Percentiles rank a stretch among this genome's conserved stretches.
Conservation (phyloP, 805 yeast genomes). For the Blastobotrys chiropterorum region DNA sequence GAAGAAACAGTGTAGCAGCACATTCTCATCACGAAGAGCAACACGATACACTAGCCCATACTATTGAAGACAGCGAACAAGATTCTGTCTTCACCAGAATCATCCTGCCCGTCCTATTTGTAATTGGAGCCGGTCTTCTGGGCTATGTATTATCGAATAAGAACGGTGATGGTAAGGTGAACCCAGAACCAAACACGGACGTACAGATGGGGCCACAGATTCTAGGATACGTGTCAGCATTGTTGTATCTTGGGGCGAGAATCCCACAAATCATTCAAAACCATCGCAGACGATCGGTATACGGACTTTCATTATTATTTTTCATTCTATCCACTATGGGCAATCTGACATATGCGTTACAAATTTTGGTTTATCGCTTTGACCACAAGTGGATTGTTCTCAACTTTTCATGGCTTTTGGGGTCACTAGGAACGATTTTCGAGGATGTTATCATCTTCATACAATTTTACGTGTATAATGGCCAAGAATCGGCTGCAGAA, state of each 20-base stretch:
- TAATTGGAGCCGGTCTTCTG: constrained; percentile 52
- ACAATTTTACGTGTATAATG: constrained; percentile 60
- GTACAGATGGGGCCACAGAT: constrained; percentile 51
- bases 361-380: constrained; percentile 58
- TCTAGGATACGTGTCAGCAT: constrained; percentile 65
- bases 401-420: constrained; percentile 72
- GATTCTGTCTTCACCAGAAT: constrained; percentile 39
- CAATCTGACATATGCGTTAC: constrained; percentile 68
- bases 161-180: constrained; percentile 17
- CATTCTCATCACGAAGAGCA: constrained; percentile 30
- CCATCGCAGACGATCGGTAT: constrained; percentile 66
- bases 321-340: constrained; percentile 71
- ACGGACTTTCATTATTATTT: constrained; percentile 79
- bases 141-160: constrained; percentile 48
- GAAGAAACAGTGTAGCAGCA: constrained; percentile 25
- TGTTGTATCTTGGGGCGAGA: constrained; percentile 63
- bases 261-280: constrained; percentile 85
- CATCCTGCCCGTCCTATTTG: constrained; percentile 55
- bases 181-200: constrained; percentile 21
- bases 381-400: constrained; percentile 54
- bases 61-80: constrained; percentile 36
- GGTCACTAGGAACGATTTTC: constrained; percentile 68
- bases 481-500: not conserved
- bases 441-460: constrained; percentile 62
- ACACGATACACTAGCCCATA: constrained; percentile 48